Base-by-base conservation (phyloP, 2,329 filamentous ascomycete species). In the Penicillium palitans region DNA sequence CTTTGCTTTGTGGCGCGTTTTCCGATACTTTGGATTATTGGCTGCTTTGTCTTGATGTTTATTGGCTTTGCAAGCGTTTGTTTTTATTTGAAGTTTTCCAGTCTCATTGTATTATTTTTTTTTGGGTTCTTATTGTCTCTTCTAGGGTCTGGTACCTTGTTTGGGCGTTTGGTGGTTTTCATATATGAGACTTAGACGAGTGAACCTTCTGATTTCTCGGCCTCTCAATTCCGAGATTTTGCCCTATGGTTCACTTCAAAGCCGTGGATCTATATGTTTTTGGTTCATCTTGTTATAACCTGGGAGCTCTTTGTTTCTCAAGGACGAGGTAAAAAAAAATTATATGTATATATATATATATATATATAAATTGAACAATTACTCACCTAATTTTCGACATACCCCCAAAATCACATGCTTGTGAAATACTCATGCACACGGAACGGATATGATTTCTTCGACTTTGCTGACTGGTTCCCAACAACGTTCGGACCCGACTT, bases 101-200 rank as follows among this genome's bases (percentile, higher is more conserved):
- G 33, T 40, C 25, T 45, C 31, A 9, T 31, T 44, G 49, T 52
- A 45, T 55, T n/a, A 40, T 19, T n/a, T 21, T 19, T 39, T 39
- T 33, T 31, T 42, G 5, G 31, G 31, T 51, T 21, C 42, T n/a
- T 13, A 24, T 35, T 54, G 21, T 37, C 29, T 41, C 24, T 40
- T 21, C 24, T 58, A 54, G 55, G 42, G 44, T 57, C 41, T 56
- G 63, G 50, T 47, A 61, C 56, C 61, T 55, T 50, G 56, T 59
- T 37, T 57, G 25, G 46, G 52, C 25, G 53, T 56, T 29, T 25
- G 45, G 33, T 47, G 25, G 24, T 4, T 24, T 57, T 10, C 24
- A 46, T 47, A 45, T 45, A 31, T 48, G 29, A 27, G 21, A 35
- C 17, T 29, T 49, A 53, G 49, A 57, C 8, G 10, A 12, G 40